These are phyloP conservation scores for Xylogone sp. DNA, from an alignment of 2,329 filamentous ascomycete species.

Conservation along the genomic window DNA sequence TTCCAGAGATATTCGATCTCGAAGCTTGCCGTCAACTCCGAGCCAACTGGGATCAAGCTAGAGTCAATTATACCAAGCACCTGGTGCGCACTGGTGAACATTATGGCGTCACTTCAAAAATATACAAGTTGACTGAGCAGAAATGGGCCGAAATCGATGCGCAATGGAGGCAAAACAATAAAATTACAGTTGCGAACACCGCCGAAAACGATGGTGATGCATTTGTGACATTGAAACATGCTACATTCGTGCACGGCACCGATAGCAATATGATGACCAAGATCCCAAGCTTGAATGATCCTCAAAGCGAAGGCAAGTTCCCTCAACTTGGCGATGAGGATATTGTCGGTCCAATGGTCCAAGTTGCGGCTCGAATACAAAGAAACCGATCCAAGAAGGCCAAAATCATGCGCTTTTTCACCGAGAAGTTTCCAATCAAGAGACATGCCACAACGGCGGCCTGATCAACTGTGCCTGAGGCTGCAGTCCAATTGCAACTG, in stretches of 20 bases:
- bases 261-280: slow-evolving; percentile 50
- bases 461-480: too few species aligned
- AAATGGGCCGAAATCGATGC: slow-evolving; percentile 84
- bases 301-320: slow-evolving; percentile 73
- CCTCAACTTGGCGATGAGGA: slow-evolving; percentile 84
- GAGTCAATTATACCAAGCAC: slow-evolving; percentile 85
- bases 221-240: slow-evolving; percentile 39
- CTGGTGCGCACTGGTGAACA: slow-evolving; percentile 85
- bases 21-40: slow-evolving; percentile 60
- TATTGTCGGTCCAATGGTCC: slow-evolving; percentile 83
- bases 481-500: too few species aligned
- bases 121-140: slow-evolving; percentile 77
- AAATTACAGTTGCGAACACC: slow-evolving; percentile 54
- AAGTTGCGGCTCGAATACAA: slow-evolving; percentile 26
- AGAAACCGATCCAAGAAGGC: slow-evolving; percentile 26
- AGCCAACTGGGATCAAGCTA: slow-evolving; percentile 77
- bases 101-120: slow-evolving; percentile 85
- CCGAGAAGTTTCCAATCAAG: slow-evolving; percentile 27
- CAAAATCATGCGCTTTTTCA: slow-evolving; percentile 27
- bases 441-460: neutral
- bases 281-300: slow-evolving; percentile 66
- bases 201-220: slow-evolving; percentile 36
- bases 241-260: slow-evolving; percentile 39
- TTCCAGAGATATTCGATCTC: slow-evolving; percentile 56
- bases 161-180: slow-evolving; percentile 68